Conservation (phyloP, 1,284 basidiomycete species). For the Cystobasidium sp. region DNA sequence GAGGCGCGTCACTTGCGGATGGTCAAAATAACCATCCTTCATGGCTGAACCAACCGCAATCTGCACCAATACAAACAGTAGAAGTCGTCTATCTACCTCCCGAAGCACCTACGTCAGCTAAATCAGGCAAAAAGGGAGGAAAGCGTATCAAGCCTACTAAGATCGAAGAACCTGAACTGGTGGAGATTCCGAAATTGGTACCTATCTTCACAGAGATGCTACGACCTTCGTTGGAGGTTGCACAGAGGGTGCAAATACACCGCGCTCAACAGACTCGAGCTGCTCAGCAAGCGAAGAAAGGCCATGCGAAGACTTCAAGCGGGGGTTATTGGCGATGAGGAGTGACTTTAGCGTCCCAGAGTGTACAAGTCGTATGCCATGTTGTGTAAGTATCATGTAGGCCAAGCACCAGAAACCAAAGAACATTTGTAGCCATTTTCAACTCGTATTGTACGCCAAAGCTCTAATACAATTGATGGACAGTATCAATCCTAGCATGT, state of each 20-base stretch:
- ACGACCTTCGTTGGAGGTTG: slow-evolving; percentile 37
- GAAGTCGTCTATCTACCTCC: slow-evolving; percentile 36
- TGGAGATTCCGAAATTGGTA: slow-evolving; percentile 73
- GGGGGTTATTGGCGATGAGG: too few species aligned
- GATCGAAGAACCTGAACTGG: slow-evolving; percentile 75
- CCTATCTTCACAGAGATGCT: slow-evolving; percentile 90
- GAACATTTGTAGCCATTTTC: too few species aligned
- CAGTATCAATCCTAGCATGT: too few species aligned
- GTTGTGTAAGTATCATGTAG: too few species aligned
- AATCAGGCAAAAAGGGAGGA: slow-evolving; percentile 58
- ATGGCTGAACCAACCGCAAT: slow-evolving; percentile 7
- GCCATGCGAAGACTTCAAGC: too few species aligned
- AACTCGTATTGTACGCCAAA: too few species aligned
- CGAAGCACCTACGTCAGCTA: slow-evolving; percentile 41
- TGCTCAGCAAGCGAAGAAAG: too few species aligned
- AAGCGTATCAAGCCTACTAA: slow-evolving; percentile 56
- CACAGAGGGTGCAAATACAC: slow-evolving; percentile 33
- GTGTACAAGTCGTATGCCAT: too few species aligned
- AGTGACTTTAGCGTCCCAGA: too few species aligned
- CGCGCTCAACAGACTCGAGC: slow-evolving; percentile 9
- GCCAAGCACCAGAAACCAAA: too few species aligned
- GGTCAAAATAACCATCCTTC: slow-evolving; percentile 1
- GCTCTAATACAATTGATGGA: too few species aligned
- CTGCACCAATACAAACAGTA: slow-evolving; percentile 36
- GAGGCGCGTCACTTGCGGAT: neutral